Evolutionary conservation across 176 grass and related monocot species (phyloP).

Genomic region (Themeda triandra): DNA sequence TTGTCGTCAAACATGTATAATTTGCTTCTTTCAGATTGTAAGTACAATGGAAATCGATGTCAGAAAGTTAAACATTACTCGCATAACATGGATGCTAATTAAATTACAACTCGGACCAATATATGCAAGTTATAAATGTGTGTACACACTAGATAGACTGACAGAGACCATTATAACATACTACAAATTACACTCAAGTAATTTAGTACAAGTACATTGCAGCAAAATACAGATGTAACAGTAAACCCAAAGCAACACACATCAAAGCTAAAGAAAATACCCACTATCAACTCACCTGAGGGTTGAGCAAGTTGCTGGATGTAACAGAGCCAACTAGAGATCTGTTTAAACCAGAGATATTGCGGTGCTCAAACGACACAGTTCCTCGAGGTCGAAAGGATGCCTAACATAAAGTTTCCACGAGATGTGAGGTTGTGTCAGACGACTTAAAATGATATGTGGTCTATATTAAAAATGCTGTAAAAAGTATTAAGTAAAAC

Average conservation of each 20-base stretch:
- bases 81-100: neutral
- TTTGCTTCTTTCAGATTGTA: neutral
- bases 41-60: neutral
- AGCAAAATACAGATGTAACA: constrained; percentile 5
- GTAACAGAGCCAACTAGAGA: constrained; percentile 80
- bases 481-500: neutral
- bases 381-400: constrained; percentile 95
- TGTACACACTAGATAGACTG: neutral
- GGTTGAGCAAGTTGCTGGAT: constrained; percentile 88
- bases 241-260: neutral
- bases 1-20: neutral
- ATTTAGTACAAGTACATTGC: neutral
- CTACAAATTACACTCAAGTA: neutral
- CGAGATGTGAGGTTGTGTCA: constrained; percentile 1
- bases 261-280: neutral
- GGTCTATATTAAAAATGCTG: neutral
- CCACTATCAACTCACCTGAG: constrained; percentile 50
- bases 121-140: neutral
- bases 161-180: neutral
- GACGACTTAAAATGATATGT: neutral
- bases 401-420: constrained; percentile 41
- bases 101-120: neutral
- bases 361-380: constrained; percentile 86
- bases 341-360: constrained; percentile 86
- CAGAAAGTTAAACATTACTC: neutral